Evolutionary conservation across 345 rosid genomes (phyloP).

Genomic region (Pugionium dolabratum): DNA sequence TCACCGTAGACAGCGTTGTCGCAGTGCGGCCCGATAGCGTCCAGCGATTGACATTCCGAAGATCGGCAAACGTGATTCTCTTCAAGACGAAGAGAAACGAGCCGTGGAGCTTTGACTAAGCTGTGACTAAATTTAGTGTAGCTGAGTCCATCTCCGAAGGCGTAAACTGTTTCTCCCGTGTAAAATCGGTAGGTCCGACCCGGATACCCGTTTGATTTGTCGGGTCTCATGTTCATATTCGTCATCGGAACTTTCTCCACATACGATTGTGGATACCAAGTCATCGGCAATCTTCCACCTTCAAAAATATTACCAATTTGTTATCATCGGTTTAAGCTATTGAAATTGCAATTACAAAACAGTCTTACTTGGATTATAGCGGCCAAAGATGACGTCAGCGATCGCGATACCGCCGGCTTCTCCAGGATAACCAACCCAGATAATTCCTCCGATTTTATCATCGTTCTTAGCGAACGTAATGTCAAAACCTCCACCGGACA

Average conservation of each 20-base stretch:
- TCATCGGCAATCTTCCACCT: conserved; percentile 95
- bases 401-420: conserved; percentile 94
- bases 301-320: not conserved
- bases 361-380: conserved; percentile 75
- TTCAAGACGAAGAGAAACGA: conserved; percentile 51
- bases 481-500: conserved; percentile 96
- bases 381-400: conserved; percentile 78
- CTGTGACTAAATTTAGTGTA: conserved; percentile 51
- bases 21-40: conserved; percentile 53
- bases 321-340: conserved; percentile 7
- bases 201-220: conserved; percentile 71
- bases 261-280: conserved; percentile 91
- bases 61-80: conserved; percentile 58
- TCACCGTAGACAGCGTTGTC: conserved; percentile 33
- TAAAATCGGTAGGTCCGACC: conserved; percentile 89
- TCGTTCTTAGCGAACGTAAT: conserved; percentile 67
- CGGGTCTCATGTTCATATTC: conserved; percentile 93
- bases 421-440: conserved; percentile 97
- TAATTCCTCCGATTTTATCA: conserved; percentile 61
- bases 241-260: conserved; percentile 82
- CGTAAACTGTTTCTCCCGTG: conserved; percentile 77
- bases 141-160: conserved; percentile 90
- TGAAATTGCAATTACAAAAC: not conserved
- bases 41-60: conserved; percentile 63
- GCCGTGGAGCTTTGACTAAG: conserved; percentile 57